phyloP scores from a whole-genome alignment of 345 rosid genomes.

The Erodium maritimum region DNA sequence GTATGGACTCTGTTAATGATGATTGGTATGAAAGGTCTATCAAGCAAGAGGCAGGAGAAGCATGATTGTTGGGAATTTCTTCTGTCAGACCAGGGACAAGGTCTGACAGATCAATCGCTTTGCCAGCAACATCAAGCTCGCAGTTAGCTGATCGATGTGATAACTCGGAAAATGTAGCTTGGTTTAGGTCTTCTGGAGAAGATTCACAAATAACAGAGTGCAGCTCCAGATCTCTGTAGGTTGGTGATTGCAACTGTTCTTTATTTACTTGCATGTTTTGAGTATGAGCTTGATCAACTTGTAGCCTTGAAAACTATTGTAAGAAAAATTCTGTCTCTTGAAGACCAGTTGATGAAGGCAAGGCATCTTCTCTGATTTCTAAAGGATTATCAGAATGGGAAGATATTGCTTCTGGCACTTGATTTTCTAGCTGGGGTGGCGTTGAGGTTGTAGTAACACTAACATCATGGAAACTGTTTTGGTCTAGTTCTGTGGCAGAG shows the following conservation, averaged over 20 bases:
- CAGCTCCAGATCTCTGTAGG: neutral
- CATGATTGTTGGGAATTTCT: too few species aligned
- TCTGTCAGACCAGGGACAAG: too few species aligned
- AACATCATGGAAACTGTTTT: neutral
- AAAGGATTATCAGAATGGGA: conserved; percentile 11
- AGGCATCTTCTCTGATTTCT: conserved; percentile 18
- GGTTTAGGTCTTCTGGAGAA: conserved; percentile 14
- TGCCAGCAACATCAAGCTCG: too few species aligned
- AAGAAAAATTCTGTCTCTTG: conserved; percentile 1
- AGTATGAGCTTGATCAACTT: neutral
- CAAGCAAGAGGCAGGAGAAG: too few species aligned
- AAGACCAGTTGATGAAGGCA: conserved; percentile 10
- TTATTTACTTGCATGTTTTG: conserved; percentile 1
- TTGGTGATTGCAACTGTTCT: neutral
- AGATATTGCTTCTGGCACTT: conserved; percentile 25
- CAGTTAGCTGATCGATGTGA: neutral
- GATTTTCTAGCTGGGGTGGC: conserved; percentile 3
- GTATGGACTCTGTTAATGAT: too few species aligned
- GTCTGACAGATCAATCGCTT: too few species aligned
- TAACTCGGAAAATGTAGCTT: conserved; percentile 6
- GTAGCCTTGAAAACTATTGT: neutral
- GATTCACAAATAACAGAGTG: conserved; percentile 10
- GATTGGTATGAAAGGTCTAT: too few species aligned
- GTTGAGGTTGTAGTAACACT: neutral
- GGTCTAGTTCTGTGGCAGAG: conserved; percentile 8